A percentile compares a stretch with the other conserved stretches of the same genome.
Evolutionary conservation across 2,329 filamentous ascomycete species (phyloP).

Genomic region (Diplocarpon mali): DNA sequence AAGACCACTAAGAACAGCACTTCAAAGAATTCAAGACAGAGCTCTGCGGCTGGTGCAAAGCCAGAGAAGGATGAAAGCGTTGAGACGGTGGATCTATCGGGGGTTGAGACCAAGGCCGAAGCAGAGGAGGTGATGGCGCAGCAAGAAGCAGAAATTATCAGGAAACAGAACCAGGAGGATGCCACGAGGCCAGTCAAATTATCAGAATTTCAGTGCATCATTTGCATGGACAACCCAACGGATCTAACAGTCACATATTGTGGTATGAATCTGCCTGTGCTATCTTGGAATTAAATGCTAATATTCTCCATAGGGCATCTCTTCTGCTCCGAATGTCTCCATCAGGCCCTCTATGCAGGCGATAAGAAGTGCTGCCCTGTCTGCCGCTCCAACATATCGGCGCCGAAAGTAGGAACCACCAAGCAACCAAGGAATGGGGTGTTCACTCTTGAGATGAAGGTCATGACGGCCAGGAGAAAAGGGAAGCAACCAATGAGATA

Average conservation of each 20-base stretch:
- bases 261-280: constrained; percentile 36
- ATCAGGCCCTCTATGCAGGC: constrained; percentile 48
- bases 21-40: constrained; percentile 2
- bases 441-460: constrained; percentile 50
- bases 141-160: constrained; percentile 22
- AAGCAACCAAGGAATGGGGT: constrained; percentile 33
- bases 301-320: constrained; percentile 41
- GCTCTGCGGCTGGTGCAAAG: constrained; percentile 1
- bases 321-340: constrained; percentile 52
- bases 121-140: constrained; percentile 22
- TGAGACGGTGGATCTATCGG: constrained; percentile 22
- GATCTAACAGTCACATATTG: constrained; percentile 53
- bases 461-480: constrained; percentile 45
- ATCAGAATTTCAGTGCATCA: constrained; percentile 50
- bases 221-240: constrained; percentile 53
- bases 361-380: constrained; percentile 49
- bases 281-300: constrained; percentile 7
- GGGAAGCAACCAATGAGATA: constrained; percentile 33
- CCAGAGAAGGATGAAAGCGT: constrained; percentile 10
- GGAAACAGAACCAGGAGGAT: constrained; percentile 33
- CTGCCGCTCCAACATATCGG: constrained; percentile 48
- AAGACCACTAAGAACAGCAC: constrained; percentile 3
- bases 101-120: constrained; percentile 19
- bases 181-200: constrained; percentile 40
- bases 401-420: constrained; percentile 32